phyloP scores from a whole-genome alignment of 805 yeast genomes.

The Komagataella pseudopastoris region DNA sequence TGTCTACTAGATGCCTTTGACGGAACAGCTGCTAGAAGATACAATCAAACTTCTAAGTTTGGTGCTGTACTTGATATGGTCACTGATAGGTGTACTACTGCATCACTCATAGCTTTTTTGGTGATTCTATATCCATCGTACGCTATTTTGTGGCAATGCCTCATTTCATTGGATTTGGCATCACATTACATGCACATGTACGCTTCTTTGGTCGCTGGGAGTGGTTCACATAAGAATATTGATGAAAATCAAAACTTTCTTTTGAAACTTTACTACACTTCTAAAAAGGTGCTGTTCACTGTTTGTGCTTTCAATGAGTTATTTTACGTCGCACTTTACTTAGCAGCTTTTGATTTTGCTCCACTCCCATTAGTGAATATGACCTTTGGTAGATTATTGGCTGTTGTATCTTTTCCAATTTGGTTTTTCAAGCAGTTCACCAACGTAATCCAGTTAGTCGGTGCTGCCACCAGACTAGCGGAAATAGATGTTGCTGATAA shows the following conservation, averaged over 20 bases:
- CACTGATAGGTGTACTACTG: constrained; percentile 93
- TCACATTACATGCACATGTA: constrained; percentile 99
- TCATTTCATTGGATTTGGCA: constrained; percentile 77
- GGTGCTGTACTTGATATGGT: constrained; percentile 99
- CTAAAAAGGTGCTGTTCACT: constrained; percentile 67
- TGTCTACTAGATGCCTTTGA: constrained; percentile 93
- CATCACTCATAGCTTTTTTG: constrained; percentile 80
- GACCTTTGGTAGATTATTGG: constrained; percentile 19
- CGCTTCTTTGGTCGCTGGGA: constrained; percentile 75
- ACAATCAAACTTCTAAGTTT: constrained; percentile 77
- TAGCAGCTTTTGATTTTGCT: constrained; percentile 46
- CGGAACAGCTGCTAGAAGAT: constrained; percentile 87
- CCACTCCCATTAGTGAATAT: constrained; percentile 23
- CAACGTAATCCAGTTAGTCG: constrained; percentile 75
- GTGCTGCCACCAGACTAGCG: constrained; percentile 77
- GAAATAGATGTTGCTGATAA: constrained; percentile 53
- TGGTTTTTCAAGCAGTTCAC: constrained; percentile 87
- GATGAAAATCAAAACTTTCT: constrained; percentile 58
- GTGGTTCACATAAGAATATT: constrained; percentile 72
- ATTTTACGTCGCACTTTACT: constrained; percentile 81
- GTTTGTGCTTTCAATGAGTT: constrained; percentile 91
- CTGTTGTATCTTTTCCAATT: constrained; percentile 59
- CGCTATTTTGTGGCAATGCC: constrained; percentile 62
- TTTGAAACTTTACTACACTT: constrained; percentile 76
- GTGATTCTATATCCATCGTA: constrained; percentile 67